These are phyloP conservation scores for Phaeolepiota aurea DNA, from an alignment of 768 basidiomycete genomes.

Conservation along the genomic window DNA sequence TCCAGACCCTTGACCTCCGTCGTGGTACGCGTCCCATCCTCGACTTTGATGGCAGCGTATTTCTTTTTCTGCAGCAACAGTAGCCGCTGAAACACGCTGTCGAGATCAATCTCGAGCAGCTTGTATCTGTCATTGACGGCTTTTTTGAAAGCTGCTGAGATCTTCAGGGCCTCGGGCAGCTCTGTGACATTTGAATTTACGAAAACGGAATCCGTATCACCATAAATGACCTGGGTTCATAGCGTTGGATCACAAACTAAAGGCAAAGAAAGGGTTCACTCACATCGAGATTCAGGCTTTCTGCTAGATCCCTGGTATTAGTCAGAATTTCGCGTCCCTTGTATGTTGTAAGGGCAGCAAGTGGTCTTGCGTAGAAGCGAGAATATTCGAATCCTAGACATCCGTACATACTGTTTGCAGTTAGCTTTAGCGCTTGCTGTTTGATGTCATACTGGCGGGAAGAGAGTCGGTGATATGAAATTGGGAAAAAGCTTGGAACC, in stretches of 20 bases:
- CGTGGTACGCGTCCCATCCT: constrained; percentile 67
- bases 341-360: constrained; percentile 96
- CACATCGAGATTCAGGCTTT: constrained; percentile 84
- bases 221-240: constrained; percentile 97
- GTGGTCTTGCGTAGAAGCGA: constrained; percentile 89
- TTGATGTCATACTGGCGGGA: constrained; percentile 83
- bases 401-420: constrained; percentile 99
- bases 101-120: constrained; percentile 93
- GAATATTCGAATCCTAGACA: constrained; percentile 98
- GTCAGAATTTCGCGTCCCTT: constrained; percentile 97
- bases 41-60: constrained; percentile 94
- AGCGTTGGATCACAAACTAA: not conserved
- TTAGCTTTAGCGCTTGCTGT: constrained; percentile 93
- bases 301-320: constrained; percentile 87
- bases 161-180: constrained; percentile 82
- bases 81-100: constrained; percentile 88
- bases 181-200: constrained; percentile 93
- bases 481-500: not conserved
- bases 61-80: constrained; percentile 97
- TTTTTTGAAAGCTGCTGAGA: constrained; percentile 89
- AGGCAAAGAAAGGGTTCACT: constrained; percentile 15
- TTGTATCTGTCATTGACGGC: constrained; percentile 94
- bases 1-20: constrained; percentile 95
- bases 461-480: not conserved
- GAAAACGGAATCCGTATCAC: constrained; percentile 98